Base-by-base conservation (phyloP, 2,329 filamentous ascomycete species). In the Cladosporium sphaerospermum region DNA sequence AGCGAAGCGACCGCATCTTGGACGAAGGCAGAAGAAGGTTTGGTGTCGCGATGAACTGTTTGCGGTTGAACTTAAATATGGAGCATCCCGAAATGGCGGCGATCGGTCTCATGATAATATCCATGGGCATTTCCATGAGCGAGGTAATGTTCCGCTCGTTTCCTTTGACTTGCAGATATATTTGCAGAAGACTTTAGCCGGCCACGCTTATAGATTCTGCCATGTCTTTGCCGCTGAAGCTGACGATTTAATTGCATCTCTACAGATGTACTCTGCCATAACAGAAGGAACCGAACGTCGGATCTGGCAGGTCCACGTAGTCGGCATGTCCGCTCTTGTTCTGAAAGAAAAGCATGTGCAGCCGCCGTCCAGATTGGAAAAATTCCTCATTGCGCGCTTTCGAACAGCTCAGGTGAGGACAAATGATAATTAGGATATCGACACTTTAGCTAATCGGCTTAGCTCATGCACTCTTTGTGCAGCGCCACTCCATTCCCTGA, bases 381-480 rank as follows among this genome's bases (percentile, higher is more conserved):
- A 10, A 1, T 51, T 44, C 48, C 42, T 44, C 28, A 23, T 44
- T 4, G 48, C 48, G 4, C 31, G 48, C 9, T 7, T 51, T 28
- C 48, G 48, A 4, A 31, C 39, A 36, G 48, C 48, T 13, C 48
- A 51, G 48, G 48, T 44, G 3, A 37, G 48, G 7, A 8, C 13
- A 31, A n/a, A 2, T 14, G 42, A 5, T 5, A 9, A 7, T n/a
- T 32, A 11, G 16, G 3, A 9, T 14, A 39, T n/a, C 8, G 4
- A 14, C 4, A 11, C 36, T 3, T 3, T 14, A 39, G n/a, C n/a
- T n/a, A 4, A 39, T 1, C 8, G 11, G 7, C 10, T n/a, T 9
- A 50, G 48, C 40, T 51, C 11, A 28, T 51, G n/a, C 18, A 51
- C n/a, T 43, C 48, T 8, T 32, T 51, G 9, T 51, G 48, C 32